Evolutionary conservation across 495 filamentous ascomycete genomes (phyloP), one percentile per base, ranked within the genome.

Genomic region (Hypoxylon perforatum): DNA sequence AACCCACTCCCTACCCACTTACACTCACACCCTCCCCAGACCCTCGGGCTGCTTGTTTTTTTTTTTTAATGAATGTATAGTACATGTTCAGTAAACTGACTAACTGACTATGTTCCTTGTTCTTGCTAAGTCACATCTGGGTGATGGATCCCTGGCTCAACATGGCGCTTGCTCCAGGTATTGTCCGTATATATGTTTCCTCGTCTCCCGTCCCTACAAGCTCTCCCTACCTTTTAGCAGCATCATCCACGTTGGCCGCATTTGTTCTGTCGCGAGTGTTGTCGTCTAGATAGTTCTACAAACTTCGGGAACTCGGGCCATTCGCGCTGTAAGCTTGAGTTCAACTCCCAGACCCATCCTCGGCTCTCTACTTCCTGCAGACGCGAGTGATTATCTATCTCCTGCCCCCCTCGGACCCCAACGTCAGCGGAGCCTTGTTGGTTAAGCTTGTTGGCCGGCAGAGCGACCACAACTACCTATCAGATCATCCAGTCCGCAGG

Each of bases 11-110:
- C 30, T 61, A 61, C 45, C 66, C 66, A 69, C 66, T 57, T 61
- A 61, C 39, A 54, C 33, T 53, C 66, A 69, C 61, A 69, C 66
- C 66, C 66, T 69, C 66, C 66, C 66, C 66, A 64, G 61, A 69
- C 59, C 49, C 65, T 63, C 53, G 65, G 65, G 59, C 56, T 64
- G 60, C 50, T 63, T 64, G 57, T 55, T 52, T 61, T 59, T 21
- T 33, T 10, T 33, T 33, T 33, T 33, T 33, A 36, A 60, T 50
- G 46, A 62, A 4, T 9, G 41, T 44, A 44, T 47, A 61, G 56
- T 65, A 61, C 50, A 42, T 61, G 22, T 45, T 42, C 17, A 45
- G 57, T 61, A 57, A 38, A 65, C 61, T 51, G 66, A 50, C 51
- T 33, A 1, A 28, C n/a, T n/a, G n/a, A n/a, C n/a, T n/a, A 57